Base-by-base conservation (phyloP, 345 rosid genomes). In the Eucalyptus pumila region DNA sequence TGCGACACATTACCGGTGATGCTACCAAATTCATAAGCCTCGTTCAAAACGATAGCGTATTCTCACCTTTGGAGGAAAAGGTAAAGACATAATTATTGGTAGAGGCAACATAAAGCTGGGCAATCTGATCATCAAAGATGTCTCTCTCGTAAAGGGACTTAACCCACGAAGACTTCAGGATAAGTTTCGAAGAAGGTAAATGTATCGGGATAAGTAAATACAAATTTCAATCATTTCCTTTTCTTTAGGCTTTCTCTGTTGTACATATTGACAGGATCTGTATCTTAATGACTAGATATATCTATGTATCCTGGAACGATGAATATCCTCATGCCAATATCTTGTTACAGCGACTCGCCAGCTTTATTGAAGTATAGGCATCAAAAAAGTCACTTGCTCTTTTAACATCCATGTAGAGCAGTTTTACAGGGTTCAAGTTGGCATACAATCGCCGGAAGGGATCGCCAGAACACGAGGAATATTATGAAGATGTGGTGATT, bases 381-480 rank as follows among this genome's bases (percentile, higher is more conserved):
- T 86, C 40, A 49, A 44, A 88, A 42, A 49, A 87, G 52, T 88
- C 37, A 51, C 65, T 86, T 89, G 67, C 58, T 81, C 86, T 86
- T 87, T 89, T 90, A 89, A 91, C 92, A 89, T 92, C 89, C 89
- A 50, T 90, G 80, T 67, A 86, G 87, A 85, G 60, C 97, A 98
- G 99, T 97, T 97, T 93, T 98, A 93, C 92, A 94, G 95, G 91
- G 98, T 98, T 95, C 98, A 94, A 93, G 93, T 95, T 91, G 98
- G 98, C 45, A 81, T 98, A 88, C 99, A 94, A 87, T 97, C 99
- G 40, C 99, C 98, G 3, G 95, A 96, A 88, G 98, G 97, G 80
- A 83, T 95, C 90, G 94, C 99, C 69, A 91, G 94, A 23, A 89
- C 89, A 60, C 89, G 92, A 89, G 93, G 91, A 86, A 89, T 95